Evolutionary conservation across 2,329 filamentous ascomycete species (phyloP).

Genomic region (Verticillium klebahnii): DNA sequence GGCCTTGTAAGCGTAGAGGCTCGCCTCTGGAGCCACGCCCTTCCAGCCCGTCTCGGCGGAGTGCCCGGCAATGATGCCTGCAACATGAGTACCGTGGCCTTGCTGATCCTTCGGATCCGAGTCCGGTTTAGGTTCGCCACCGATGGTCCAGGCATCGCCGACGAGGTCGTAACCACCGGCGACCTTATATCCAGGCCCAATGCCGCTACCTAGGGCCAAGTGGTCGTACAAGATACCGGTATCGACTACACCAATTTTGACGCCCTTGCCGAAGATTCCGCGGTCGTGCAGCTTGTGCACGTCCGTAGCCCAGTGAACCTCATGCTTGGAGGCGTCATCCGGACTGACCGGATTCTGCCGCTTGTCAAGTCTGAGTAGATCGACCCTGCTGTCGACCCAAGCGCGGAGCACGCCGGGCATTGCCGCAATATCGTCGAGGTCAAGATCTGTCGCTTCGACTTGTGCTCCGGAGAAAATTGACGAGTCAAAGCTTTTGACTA

Average conservation of each 20-base stretch:
- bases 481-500: conserved; percentile 8
- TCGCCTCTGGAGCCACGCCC: conserved; percentile 20
- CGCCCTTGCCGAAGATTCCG: conserved; percentile 14
- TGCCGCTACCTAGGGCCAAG: conserved; percentile 40
- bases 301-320: conserved; percentile 13
- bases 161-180: conserved; percentile 38
- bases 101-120: conserved; percentile 21
- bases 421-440: conserved; percentile 6
- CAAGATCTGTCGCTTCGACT: conserved; percentile 7
- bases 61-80: conserved; percentile 24
- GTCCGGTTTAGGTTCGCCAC: conserved; percentile 26
- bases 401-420: conserved; percentile 7
- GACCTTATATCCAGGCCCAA: conserved; percentile 40
- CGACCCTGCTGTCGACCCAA: conserved; percentile 5
- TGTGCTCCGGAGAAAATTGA: conserved; percentile 10
- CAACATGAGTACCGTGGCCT: conserved; percentile 25
- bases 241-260: conserved; percentile 15
- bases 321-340: background rate
- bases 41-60: conserved; percentile 10
- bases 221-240: conserved; percentile 7
- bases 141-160: conserved; percentile 26
- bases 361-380: conserved; percentile 6
- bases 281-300: conserved; percentile 12
- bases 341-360: conserved; percentile 1
- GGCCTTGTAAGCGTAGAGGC: conserved; percentile 18